These are phyloP conservation scores for Paramecium bursaria DNA, from an alignment of 73 alveolate genomes.

Conservation along the genomic window DNA sequence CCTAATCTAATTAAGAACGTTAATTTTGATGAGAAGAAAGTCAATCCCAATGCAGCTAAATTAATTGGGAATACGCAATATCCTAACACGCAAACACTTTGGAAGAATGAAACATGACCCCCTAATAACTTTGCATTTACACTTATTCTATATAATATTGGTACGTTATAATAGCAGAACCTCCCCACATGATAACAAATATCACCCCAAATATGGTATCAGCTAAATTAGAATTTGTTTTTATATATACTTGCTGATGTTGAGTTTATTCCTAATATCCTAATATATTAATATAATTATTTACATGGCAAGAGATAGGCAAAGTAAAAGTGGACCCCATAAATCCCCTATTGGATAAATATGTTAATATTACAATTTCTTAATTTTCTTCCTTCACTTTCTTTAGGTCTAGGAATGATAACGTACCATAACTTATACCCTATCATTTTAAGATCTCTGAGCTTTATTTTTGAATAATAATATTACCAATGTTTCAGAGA, in stretches of 20 bases:
- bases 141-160: neutral
- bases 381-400: conserved; percentile 85
- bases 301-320: conserved; percentile 83
- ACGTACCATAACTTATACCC: conserved; percentile 92
- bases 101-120: conserved; percentile 90
- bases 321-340: conserved; percentile 99
- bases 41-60: conserved; percentile 88
- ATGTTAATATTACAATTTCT: conserved; percentile 79
- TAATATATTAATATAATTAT: neutral
- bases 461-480: conserved; percentile 67
- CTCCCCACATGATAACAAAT: conserved; percentile 95
- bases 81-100: conserved; percentile 95
- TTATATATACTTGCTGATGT: conserved; percentile 34
- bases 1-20: conserved; percentile 69
- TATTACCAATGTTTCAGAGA: conserved; percentile 86
- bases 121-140: conserved; percentile 95
- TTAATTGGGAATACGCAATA: conserved; percentile 97
- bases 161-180: conserved; percentile 89
- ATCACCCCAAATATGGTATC: conserved; percentile 87
- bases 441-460: conserved; percentile 92
- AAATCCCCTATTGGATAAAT: conserved; percentile 88
- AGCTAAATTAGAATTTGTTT: neutral
- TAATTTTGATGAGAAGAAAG: conserved; percentile 60
- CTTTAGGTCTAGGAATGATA: conserved; percentile 77
- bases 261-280: conserved; percentile 47